Conservation (phyloP, 2,329 filamentous ascomycete genomes). For the Rhinocladiella mackenziei region DNA sequence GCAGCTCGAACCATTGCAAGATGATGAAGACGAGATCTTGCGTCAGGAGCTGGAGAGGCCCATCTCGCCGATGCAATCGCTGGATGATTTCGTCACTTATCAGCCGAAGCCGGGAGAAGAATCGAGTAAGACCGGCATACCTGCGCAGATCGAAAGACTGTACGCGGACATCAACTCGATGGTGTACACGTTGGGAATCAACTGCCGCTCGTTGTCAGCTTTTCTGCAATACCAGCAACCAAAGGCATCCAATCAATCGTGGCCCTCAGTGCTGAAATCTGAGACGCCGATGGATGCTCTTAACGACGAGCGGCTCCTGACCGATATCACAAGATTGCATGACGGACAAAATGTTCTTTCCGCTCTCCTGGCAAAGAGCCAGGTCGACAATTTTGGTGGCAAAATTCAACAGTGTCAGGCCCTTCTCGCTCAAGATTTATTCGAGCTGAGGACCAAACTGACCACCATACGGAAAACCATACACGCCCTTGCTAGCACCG, state of each 20-base stretch:
- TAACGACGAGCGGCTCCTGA: conserved; percentile 67
- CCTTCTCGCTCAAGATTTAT: conserved; percentile 63
- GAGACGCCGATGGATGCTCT: conserved; percentile 63
- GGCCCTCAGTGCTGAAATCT: conserved; percentile 39
- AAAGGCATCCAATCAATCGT: conserved; percentile 51
- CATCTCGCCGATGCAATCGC: conserved; percentile 40
- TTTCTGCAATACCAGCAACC: conserved; percentile 51
- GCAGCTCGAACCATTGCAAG: conserved; percentile 40
- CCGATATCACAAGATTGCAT: conserved; percentile 68
- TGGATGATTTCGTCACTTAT: conserved; percentile 49
- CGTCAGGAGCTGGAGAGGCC: conserved; percentile 44
- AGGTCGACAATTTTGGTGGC: conserved; percentile 63
- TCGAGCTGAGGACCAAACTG: conserved; percentile 68
- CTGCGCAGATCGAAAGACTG: conserved; percentile 48
- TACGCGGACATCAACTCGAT: conserved; percentile 64
- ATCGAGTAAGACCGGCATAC: conserved; percentile 43
- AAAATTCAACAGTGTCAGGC: conserved; percentile 67
- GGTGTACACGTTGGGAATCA: conserved; percentile 88
- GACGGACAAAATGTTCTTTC: conserved; percentile 62
- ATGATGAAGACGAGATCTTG: conserved; percentile 47
- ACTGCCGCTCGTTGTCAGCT: conserved; percentile 62
- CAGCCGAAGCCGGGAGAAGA: conserved; percentile 45
- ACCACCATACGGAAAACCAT: conserved; percentile 76
- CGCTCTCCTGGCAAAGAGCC: conserved; percentile 61
- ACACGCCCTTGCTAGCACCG: conserved; percentile 64